A percentile compares a stretch with the other conserved stretches of the same genome.
These are phyloP conservation scores for Neurospora intermedia DNA, from an alignment of 495 filamentous ascomycete genomes.

Conservation along the genomic window DNA sequence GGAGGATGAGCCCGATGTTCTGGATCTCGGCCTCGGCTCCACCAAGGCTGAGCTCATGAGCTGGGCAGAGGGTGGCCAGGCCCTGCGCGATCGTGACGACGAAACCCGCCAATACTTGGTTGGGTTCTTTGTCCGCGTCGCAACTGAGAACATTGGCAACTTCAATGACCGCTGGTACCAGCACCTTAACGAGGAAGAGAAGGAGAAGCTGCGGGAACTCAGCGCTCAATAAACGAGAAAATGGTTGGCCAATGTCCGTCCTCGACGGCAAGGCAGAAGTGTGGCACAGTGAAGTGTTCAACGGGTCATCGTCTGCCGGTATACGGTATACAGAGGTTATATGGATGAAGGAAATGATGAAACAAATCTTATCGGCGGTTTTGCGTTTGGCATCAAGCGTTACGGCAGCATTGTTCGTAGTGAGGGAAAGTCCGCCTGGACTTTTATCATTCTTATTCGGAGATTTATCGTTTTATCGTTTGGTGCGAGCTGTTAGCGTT, in stretches of 20 bases:
- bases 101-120: slow-evolving; percentile 77
- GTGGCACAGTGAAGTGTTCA: background rate
- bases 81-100: slow-evolving; percentile 64
- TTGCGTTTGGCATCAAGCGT: too few relatives aligned
- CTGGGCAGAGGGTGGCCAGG: slow-evolving; percentile 50
- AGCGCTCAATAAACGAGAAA: slow-evolving; percentile 13
- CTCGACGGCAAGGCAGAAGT: background rate
- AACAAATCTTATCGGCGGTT: too few relatives aligned
- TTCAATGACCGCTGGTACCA: slow-evolving; percentile 62
- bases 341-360: background rate
- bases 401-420: too few relatives aligned
- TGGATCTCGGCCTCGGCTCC: slow-evolving; percentile 59
- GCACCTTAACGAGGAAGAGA: slow-evolving; percentile 60
- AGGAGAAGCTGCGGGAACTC: slow-evolving; percentile 51
- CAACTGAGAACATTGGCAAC: slow-evolving; percentile 50
- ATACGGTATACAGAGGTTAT: background rate
- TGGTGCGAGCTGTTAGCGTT: too few relatives aligned
- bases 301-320: background rate
- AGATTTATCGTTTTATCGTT: too few relatives aligned
- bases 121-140: slow-evolving; percentile 69
- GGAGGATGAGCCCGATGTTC: slow-evolving; percentile 67
- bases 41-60: slow-evolving; percentile 72
- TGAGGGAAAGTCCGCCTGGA: too few relatives aligned
- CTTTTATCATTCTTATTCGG: too few relatives aligned
- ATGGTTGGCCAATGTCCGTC: background rate